phyloP scores from a whole-genome alignment of 1,139 yeast genomes.

The Wickerhamiella pararugosa region DNA sequence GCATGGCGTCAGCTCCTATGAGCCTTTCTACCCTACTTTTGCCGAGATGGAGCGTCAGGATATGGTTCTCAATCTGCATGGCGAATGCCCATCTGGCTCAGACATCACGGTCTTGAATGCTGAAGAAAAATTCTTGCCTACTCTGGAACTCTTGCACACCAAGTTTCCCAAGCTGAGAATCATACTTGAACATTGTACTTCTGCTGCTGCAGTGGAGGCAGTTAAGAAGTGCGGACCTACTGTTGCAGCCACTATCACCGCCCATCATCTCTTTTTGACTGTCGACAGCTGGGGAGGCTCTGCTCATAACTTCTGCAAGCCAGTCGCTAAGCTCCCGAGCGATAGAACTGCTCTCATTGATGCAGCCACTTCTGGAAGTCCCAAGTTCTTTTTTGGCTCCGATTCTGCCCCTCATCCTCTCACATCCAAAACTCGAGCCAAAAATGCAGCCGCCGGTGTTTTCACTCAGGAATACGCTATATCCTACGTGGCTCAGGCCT shows the following conservation, averaged over 20 bases:
- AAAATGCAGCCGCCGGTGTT: slow-evolving; percentile 94
- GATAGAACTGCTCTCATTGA: slow-evolving; percentile 66
- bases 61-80: slow-evolving; percentile 76
- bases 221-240: slow-evolving; percentile 53
- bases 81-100: slow-evolving; percentile 57
- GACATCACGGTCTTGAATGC: slow-evolving; percentile 84
- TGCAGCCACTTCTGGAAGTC: slow-evolving; percentile 87
- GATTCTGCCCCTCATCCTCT: slow-evolving; percentile 96
- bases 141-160: slow-evolving; percentile 55
- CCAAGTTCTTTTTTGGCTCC: slow-evolving; percentile 90
- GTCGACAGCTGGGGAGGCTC: slow-evolving; percentile 96
- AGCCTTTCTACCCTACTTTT: slow-evolving; percentile 75
- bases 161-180: slow-evolving; percentile 83
- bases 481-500: slow-evolving; percentile 74
- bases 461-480: slow-evolving; percentile 78
- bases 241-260: slow-evolving; percentile 90
- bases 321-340: slow-evolving; percentile 84
- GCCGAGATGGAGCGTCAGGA: slow-evolving; percentile 69
- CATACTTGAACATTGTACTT: slow-evolving; percentile 88
- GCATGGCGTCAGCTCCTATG: slow-evolving; percentile 82
- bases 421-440: slow-evolving; percentile 55
- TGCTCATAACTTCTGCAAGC: slow-evolving; percentile 89
- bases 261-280: slow-evolving; percentile 80
- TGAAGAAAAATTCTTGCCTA: slow-evolving; percentile 87
- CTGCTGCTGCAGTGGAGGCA: slow-evolving; percentile 70